These are phyloP conservation scores for Phytopythium ostracodes DNA, from an alignment of 352 stramenopile genomes.

Conservation along the genomic window DNA sequence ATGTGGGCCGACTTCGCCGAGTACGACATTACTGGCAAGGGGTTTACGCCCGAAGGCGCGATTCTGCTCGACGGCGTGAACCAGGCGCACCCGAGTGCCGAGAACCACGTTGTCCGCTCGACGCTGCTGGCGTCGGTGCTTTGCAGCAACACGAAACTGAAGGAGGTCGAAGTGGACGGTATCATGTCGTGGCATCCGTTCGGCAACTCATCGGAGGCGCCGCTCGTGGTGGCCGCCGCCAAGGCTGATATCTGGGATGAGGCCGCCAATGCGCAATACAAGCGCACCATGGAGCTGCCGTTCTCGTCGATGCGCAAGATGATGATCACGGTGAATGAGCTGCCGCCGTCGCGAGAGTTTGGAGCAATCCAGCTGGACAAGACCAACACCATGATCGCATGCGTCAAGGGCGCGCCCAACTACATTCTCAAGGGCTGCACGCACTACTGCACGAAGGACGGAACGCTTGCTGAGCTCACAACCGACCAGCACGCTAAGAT, in stretches of 20 bases:
- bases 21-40: slow-evolving; percentile 50
- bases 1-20: slow-evolving; percentile 59
- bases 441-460: too few relatives aligned
- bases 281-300: slow-evolving; percentile 82
- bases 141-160: slow-evolving; percentile 67
- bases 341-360: too few relatives aligned
- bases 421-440: slow-evolving; percentile 61
- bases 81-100: too few relatives aligned
- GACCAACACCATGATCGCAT: too few relatives aligned
- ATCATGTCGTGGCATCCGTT: slow-evolving; percentile 64
- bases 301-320: slow-evolving; percentile 94
- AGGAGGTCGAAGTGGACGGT: too few relatives aligned
- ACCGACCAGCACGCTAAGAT: too few relatives aligned
- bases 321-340: slow-evolving; percentile 84
- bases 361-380: too few relatives aligned
- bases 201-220: slow-evolving; percentile 69
- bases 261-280: slow-evolving; percentile 38
- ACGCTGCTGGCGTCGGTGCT: slow-evolving; percentile 53
- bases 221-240: slow-evolving; percentile 55
- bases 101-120: slow-evolving; percentile 34
- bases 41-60: too few relatives aligned
- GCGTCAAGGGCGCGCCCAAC: slow-evolving; percentile 69
- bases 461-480: too few relatives aligned
- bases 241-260: slow-evolving; percentile 61
- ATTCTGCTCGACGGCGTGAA: too few relatives aligned